Evolutionary conservation across 108 stramenopile genomes (phyloP), one percentile per base, ranked within the genome.

Genomic region (Cyclotella baltica): DNA sequence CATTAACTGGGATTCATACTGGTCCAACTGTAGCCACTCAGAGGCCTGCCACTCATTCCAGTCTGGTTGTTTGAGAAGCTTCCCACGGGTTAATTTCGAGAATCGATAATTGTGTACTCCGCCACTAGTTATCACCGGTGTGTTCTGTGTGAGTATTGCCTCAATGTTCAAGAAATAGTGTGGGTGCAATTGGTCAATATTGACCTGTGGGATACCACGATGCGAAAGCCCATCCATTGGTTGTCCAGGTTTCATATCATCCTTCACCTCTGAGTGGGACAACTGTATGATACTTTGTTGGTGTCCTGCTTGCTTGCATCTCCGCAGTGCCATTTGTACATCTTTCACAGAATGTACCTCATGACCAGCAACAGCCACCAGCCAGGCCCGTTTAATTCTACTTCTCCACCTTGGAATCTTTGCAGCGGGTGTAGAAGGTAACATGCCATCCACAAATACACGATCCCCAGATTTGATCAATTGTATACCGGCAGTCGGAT

Each of bases 11-110:
- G n/a, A n/a, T n/a, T n/a, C n/a, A n/a, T n/a, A n/a, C n/a, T n/a
- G n/a, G n/a, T n/a, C n/a, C n/a, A n/a, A n/a, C n/a, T n/a, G n/a
- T n/a, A n/a, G n/a, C n/a, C n/a, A n/a, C n/a, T n/a, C n/a, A n/a
- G n/a, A n/a, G n/a, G n/a, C n/a, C n/a, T n/a, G n/a, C n/a, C n/a
- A n/a, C n/a, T n/a, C n/a, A n/a, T n/a, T n/a, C n/a, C n/a, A n/a
- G n/a, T n/a, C n/a, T n/a, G n/a, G n/a, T n/a, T n/a, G n/a, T n/a
- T n/a, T n/a, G n/a, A n/a, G n/a, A n/a, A n/a, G n/a, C n/a, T n/a
- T n/a, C n/a, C n/a, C n/a, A n/a, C n/a, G n/a, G n/a, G n/a, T n/a
- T 25, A 57, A 27, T 57, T 57, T 57, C 2, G 56, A 57, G 22
- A 57, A 57, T 27, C 13, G 2, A 57, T 29, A 57, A 6, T 57